Base-by-base conservation (phyloP, 2,329 filamentous ascomycete species). In the Aspergillus chevalieri region DNA sequence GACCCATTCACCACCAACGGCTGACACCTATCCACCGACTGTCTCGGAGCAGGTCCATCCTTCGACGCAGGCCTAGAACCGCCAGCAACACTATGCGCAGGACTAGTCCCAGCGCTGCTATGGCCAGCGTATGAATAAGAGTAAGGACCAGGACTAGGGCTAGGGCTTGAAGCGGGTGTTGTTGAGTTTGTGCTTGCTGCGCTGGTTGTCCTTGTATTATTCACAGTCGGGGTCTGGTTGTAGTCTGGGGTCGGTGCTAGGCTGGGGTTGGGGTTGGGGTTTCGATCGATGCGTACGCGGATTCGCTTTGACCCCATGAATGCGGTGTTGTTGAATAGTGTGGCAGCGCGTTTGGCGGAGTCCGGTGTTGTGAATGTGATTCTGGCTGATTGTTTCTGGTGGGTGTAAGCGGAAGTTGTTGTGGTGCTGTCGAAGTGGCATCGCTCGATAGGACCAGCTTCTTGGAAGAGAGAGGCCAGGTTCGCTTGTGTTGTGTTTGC, bases 1-100 rank as follows among this genome's bases (percentile, higher is more conserved):
- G 65, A 68, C 17, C 65, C 65, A 48, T 68, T 68, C 7, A 68
- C 61, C 8, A 68, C 65, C 41, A 68, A 52, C 9, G 65, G 65
- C 44, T 60, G 59, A 28, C 57, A 58, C 26, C 52, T 54, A n/a
- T 57, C 57, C 10, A 38, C 43, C 9, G 48, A 15, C 21, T 30
- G 41, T n/a, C 7, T 26, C 14, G 22, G 41, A 8, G 7, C 12
- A 22, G 22, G 7, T 14, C 41, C 22, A 7, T 26, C 14, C 17
- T 43, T 47, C 21, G 26, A 30, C 26, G 10, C 26, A 30, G 26
- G 26, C 12, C 26, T 30, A 12, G 26, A 30, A 1, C 26, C 26
- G 2, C 26, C 26, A 10, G 26, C 7, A 30, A 30, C 26, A 12
- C 26, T n/a, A 36, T 36, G 34, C 8, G 34, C 34, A n/a, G 34